Evolutionary conservation across 1,284 basidiomycete genomes (phyloP).

Genomic region (Sphaerobolus stellatus): DNA sequence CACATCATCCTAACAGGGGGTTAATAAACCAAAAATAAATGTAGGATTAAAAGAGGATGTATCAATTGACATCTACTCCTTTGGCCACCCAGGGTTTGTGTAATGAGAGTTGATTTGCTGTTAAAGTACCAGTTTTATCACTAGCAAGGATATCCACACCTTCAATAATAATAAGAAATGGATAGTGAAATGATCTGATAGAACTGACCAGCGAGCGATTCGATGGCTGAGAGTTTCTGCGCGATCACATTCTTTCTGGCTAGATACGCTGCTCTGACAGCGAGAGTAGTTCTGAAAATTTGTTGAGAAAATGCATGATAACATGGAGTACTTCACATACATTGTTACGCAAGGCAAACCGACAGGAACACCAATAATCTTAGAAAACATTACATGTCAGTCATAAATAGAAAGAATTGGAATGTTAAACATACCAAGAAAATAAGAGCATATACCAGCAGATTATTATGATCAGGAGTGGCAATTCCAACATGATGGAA

Average conservation of each 20-base stretch:
- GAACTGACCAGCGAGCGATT: conserved; percentile 47
- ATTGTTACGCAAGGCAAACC: conserved; percentile 44
- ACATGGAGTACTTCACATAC: conserved; percentile 42
- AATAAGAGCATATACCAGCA: conserved; percentile 49
- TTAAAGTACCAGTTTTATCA: conserved; percentile 57
- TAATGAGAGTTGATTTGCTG: conserved; percentile 56
- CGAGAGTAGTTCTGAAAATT: conserved; percentile 19
- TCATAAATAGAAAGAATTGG: neutral
- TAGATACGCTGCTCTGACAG: conserved; percentile 55
- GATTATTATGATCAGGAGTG: conserved; percentile 46
- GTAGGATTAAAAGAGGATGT: conserved; percentile 24
- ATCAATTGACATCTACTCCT: conserved; percentile 27
- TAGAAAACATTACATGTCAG: neutral
- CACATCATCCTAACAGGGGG: conserved; percentile 5
- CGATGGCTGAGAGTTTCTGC: conserved; percentile 60
- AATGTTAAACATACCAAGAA: conserved; percentile 29
- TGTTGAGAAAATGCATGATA: conserved; percentile 24
- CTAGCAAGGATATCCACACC: conserved; percentile 54
- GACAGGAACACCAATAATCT: conserved; percentile 54
- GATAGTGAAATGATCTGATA: too few relatives aligned
- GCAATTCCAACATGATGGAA: conserved; percentile 46
- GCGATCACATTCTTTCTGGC: conserved; percentile 56
- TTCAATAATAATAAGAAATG: too few relatives aligned
- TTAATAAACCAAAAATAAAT: neutral
- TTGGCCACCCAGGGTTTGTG: conserved; percentile 38